Conservation (phyloP, 768 basidiomycete genomes). For the Leccinum ochraceum region DNA sequence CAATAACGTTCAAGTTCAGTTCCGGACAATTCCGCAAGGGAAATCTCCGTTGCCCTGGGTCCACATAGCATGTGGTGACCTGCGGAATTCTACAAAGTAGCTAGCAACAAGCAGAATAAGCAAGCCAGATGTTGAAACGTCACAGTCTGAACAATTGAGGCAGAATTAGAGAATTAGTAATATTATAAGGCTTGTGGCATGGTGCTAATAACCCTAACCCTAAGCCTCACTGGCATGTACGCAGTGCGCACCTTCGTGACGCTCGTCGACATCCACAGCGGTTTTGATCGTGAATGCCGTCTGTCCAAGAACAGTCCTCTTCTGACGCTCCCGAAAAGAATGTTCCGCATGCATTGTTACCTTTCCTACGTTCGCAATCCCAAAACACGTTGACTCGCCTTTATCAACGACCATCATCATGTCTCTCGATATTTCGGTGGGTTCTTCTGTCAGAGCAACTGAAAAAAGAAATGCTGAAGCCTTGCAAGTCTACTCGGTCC, state of each 20-base stretch:
- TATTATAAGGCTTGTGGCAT: too few relatives aligned
- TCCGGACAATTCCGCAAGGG: too few relatives aligned
- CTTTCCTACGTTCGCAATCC: conserved; percentile 80
- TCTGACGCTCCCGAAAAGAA: conserved; percentile 17
- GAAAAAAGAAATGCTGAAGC: conserved; percentile 6
- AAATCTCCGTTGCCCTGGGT: too few relatives aligned
- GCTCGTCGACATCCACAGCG: not conserved
- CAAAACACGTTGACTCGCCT: conserved; percentile 76
- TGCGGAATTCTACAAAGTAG: too few relatives aligned
- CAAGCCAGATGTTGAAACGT: too few relatives aligned
- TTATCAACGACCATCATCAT: conserved; percentile 85
- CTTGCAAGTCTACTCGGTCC: conserved; percentile 65
- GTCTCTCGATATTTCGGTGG: conserved; percentile 87
- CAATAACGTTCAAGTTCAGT: too few relatives aligned
- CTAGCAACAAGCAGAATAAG: too few relatives aligned
- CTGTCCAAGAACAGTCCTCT: conserved; percentile 22
- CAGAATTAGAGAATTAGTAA: too few relatives aligned
- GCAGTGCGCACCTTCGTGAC: not conserved
- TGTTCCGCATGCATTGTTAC: conserved; percentile 65
- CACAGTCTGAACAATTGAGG: too few relatives aligned
- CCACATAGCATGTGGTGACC: too few relatives aligned
- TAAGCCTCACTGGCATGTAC: not conserved
- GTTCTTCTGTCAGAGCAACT: conserved; percentile 14
- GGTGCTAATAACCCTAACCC: conserved; percentile 14
- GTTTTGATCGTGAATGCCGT: conserved; percentile 22